These are phyloP conservation scores for Rickenella mellea DNA, from an alignment of 768 basidiomycete genomes.

Conservation along the genomic window DNA sequence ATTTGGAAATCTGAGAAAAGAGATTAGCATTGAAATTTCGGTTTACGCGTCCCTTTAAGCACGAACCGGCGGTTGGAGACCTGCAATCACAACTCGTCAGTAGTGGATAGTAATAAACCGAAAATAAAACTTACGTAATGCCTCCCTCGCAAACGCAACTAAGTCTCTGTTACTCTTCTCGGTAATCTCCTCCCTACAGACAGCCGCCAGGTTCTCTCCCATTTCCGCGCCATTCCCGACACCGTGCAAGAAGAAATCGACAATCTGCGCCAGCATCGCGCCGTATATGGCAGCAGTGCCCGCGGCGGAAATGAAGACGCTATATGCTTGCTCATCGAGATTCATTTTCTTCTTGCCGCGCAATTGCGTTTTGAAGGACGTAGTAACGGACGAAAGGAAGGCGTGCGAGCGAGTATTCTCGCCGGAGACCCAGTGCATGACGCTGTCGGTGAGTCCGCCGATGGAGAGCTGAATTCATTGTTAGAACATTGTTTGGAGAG, in stretches of 20 bases:
- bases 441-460: slow-evolving; percentile 5
- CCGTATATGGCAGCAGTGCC: slow-evolving; percentile 50
- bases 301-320: slow-evolving; percentile 43
- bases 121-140: slow-evolving; percentile 10
- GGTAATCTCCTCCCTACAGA: no score
- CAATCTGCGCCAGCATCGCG: slow-evolving; percentile 41
- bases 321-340: slow-evolving; percentile 31
- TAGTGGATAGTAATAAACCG: not conserved
- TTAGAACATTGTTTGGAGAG: slow-evolving; percentile 1
- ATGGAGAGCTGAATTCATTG: slow-evolving; percentile 6
- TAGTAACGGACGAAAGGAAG: slow-evolving; percentile 10
- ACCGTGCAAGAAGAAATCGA: slow-evolving; percentile 49
- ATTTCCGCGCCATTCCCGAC: slow-evolving; percentile 9
- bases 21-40: not conserved
- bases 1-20: no score
- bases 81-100: not conserved
- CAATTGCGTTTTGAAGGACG: no score
- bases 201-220: no score
- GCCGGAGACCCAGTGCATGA: slow-evolving; percentile 12
- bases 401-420: slow-evolving; percentile 24
- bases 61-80: slow-evolving; percentile 8
- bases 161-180: no score
- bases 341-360: slow-evolving; percentile 12
- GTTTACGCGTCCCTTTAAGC: no score
- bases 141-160: slow-evolving; percentile 13